Conservation (phyloP, 2,329 filamentous ascomycete genomes). For the Lizonia empirigonia region DNA sequence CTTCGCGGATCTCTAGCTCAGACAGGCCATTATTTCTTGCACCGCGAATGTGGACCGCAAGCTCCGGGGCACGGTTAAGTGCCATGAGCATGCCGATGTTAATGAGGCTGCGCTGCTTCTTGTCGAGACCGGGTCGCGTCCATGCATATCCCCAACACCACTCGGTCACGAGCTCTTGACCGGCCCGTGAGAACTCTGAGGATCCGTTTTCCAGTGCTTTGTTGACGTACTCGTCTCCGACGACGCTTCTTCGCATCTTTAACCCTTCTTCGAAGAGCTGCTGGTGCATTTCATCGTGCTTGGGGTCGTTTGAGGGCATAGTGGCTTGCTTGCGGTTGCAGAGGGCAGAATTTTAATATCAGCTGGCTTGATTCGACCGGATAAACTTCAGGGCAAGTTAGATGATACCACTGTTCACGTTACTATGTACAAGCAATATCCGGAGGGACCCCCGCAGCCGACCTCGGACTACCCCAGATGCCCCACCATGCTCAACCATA, state of each 20-base stretch:
- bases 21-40: conserved; percentile 67
- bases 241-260: conserved; percentile 63
- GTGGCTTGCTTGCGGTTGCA: too few relatives aligned
- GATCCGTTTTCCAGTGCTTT: conserved; percentile 61
- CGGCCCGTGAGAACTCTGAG: conserved; percentile 64
- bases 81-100: conserved; percentile 70
- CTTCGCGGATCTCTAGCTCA: conserved; percentile 67
- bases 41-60: conserved; percentile 66
- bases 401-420: neutral
- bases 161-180: conserved; percentile 68
- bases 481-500: conserved; percentile 28
- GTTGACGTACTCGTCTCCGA: conserved; percentile 67
- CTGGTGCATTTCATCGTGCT: conserved; percentile 55
- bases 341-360: too few relatives aligned
- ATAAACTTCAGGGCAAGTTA: too few relatives aligned
- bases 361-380: too few relatives aligned
- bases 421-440: neutral
- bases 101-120: conserved; percentile 65
- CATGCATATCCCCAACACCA: conserved; percentile 69
- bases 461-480: conserved; percentile 32
- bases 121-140: conserved; percentile 66
- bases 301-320: conserved; percentile 50
- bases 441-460: conserved; percentile 18
- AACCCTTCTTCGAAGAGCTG: conserved; percentile 66
- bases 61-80: conserved; percentile 63